Base-by-base conservation (phyloP, 495 filamentous ascomycete species). In the Schizothecium vesticola region DNA sequence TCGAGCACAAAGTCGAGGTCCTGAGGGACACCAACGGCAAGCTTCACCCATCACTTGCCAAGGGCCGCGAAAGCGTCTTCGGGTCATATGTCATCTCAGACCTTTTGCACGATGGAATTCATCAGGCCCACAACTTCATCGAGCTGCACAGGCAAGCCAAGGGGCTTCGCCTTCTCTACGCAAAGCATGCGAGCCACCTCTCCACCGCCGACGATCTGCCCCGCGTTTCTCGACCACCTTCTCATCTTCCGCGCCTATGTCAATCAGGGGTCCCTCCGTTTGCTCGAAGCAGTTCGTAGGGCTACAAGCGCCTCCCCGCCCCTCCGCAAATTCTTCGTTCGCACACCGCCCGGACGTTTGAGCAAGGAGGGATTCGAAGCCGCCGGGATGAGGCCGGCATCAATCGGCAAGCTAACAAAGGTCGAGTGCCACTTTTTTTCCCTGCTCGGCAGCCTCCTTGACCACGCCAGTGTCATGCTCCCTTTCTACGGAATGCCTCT, bases 1-100 rank as follows among this genome's bases (percentile, higher is more conserved):
- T 67, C 26, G 84, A 86, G 19, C 84, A 87, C 71, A 71, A 78
- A 5, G 63, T 73, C 9, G 80, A 84, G 43, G 55, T 73, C 21
- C 3, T 85, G 1, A 70, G 61, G 5, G 81, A 82, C 64, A 59
- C 31, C 0, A 55, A 72, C 24, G 76, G 77, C 3, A 69, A 76
- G 0, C 10, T 29, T 0, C 77, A 82, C 67, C 78, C 78, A 8
- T n/a, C 2, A n/a, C 33, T 24, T 21, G 65, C 23, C 22, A n/a
- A 21, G 19, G 21, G 36, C 16, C 22, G 12, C 8, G 61, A 67
- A 1, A 56, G 60, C 2, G 12, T 61, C 19, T 33, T 71, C 1
- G 69, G 72, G 72, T 22, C 64, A 1, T 64, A 63, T 25, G 29
- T 76, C 23, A 68, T 75, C 28, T n/a, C 58, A 16, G 57, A 28